phyloP scores from a whole-genome alignment of 2,329 filamentous ascomycete species.

The Epichloe amarillans region DNA sequence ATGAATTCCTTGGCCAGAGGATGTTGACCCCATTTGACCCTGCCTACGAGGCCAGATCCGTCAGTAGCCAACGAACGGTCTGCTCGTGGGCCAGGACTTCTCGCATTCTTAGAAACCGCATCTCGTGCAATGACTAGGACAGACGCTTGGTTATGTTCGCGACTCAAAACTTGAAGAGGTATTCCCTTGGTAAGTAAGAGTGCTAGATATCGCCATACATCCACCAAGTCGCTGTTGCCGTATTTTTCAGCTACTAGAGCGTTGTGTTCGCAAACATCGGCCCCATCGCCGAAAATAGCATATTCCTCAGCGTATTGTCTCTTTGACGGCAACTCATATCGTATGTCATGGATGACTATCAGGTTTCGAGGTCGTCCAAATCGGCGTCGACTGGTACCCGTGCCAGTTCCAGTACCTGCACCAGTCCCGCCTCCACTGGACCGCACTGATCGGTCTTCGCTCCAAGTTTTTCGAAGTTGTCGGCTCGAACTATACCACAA shows the following conservation, averaged over 20 bases:
- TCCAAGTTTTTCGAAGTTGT: conserved; percentile 41
- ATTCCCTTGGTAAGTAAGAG: conserved; percentile 67
- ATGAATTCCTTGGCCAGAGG: conserved; percentile 51
- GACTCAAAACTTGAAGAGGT: conserved; percentile 50
- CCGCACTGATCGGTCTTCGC: conserved; percentile 41
- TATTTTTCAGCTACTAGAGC: conserved; percentile 60
- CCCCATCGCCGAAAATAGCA: conserved; percentile 67
- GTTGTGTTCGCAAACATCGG: conserved; percentile 76
- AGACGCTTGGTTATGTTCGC: conserved; percentile 40
- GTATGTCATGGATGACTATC: conserved; percentile 59
- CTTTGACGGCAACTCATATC: conserved; percentile 64
- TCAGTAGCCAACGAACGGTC: conserved; percentile 4
- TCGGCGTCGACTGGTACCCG: conserved; percentile 36
- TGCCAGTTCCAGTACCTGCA: conserved; percentile 34
- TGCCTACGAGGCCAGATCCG: conserved; percentile 31
- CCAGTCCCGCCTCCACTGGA: conserved; percentile 49
- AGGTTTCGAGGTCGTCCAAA: conserved; percentile 48
- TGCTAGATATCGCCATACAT: conserved; percentile 72
- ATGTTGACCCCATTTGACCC: conserved; percentile 56
- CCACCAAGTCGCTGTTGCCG: conserved; percentile 57
- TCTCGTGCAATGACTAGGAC: conserved; percentile 58
- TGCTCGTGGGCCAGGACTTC: not conserved
- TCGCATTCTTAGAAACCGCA: conserved; percentile 28
- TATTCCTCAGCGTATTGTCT: conserved; percentile 66
- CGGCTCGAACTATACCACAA: conserved; percentile 42